Evolutionary conservation across 768 basidiomycete genomes (phyloP), one percentile per base, ranked within the genome.

Genomic region (Tremella fuciformis): DNA sequence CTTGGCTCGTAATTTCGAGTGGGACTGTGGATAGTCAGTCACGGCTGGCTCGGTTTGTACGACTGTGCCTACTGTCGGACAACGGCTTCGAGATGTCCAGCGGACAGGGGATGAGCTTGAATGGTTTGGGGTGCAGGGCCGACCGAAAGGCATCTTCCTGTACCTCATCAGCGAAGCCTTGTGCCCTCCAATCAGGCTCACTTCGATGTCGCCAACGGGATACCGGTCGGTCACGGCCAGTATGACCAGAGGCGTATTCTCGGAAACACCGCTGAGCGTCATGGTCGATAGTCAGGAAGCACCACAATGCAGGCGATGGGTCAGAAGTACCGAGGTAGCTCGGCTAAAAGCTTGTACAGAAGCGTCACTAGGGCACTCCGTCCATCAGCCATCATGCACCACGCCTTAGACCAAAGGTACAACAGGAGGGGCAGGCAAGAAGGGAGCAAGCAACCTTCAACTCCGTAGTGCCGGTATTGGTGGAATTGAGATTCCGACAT

Each of bases 51-150:
- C 16, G 8, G 4, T 22, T 25, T n/a, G 19, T 6, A 50, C 8
- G 7, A n/a, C 49, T n/a, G 25, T 6, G 9, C 49, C 25, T 19
- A 50, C 49, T 29, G 3, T n/a, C 16, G 25, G 49, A 21, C 16
- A 50, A 25, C 25, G 49, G 49, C 21, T 22, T n/a, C 16, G 49
- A 50, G 16, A 50, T 29, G 19, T 21, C 49, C 16, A 50, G 49
- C 21, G 19, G 49, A 29, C 25, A 50, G 3, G n/a, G 49, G 49
- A 50, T 50, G 8, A 50, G 25, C 49, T 50, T 29, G 49, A 22
- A 50, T n/a, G 49, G 49, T 21, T n/a, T n/a, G 26, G 49, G 49
- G 18, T n/a, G 25, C 22, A 18, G n/a, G 19, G 49, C 49, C 7
- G 21, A 22, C 16, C 19, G 49, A n/a, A 50, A 50, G 18, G 25